phyloP scores from a whole-genome alignment of 306 rosid genomes.

The Spatholobus suberectus region DNA sequence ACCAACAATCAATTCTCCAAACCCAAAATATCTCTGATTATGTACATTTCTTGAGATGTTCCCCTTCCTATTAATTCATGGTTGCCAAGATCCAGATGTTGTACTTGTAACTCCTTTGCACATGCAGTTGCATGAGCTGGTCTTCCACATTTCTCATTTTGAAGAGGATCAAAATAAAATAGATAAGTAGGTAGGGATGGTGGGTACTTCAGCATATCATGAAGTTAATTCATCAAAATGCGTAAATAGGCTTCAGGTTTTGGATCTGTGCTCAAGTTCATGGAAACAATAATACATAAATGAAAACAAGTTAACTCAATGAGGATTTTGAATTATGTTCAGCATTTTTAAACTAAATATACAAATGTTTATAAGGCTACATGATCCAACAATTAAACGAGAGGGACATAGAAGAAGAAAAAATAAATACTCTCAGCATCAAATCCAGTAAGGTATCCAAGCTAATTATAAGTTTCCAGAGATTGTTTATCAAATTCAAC shows the following conservation, averaged over 20 bases:
- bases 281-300: not conserved
- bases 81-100: conserved; percentile 26
- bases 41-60: not conserved
- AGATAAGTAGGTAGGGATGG: not conserved
- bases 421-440: not conserved
- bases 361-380: not conserved
- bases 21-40: not conserved
- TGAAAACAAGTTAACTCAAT: not conserved
- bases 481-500: not conserved
- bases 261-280: too few species aligned
- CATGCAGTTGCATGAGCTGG: conserved; percentile 30
- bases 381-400: not conserved
- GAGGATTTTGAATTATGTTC: not conserved
- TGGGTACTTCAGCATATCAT: too few species aligned
- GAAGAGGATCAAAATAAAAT: not conserved
- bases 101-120: conserved; percentile 18
- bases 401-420: not conserved
- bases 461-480: not conserved
- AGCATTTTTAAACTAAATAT: not conserved
- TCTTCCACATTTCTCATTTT: conserved; percentile 26
- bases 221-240: too few species aligned
- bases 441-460: not conserved
- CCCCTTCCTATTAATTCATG: not conserved
- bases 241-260: not conserved
- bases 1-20: not conserved